Evolutionary conservation across 768 basidiomycete genomes (phyloP), one percentile per base, ranked within the genome.

Genomic region (Naganishia friedmannii): DNA sequence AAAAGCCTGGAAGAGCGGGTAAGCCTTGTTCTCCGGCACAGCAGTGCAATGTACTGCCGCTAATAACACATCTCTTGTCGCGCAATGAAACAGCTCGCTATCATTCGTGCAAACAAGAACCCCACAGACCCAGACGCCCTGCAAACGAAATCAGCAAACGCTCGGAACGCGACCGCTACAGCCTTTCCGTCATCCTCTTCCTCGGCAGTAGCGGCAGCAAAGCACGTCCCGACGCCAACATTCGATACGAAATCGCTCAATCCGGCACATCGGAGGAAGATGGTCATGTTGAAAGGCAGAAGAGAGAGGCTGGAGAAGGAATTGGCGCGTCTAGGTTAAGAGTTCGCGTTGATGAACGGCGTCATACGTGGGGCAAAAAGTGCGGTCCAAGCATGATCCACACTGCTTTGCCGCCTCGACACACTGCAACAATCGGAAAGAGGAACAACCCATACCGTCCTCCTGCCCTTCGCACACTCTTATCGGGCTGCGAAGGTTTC

Each of bases 271-370:
- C 65, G 76, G 31, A 65, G 76, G 34, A 79, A 78, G 54, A 65
- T 78, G 10, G 74, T 77, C 63, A 75, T 76, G 75, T 67, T 80
- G 12, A 77, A 74, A 60, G 73, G 71, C 19, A 79, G 77, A 66
- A 55, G 78, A 45, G 76, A 80, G 58, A 67, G 75, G 67, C 65
- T 80, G 72, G 77, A 78, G 74, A 74, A 70, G 71, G 78, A 80
- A 68, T 53, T 73, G 65, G 72, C 56, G 53, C 73, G 71, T 53
- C 65, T 80, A 74, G 48, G 57, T 12, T 51, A 51, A 21, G 48
- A n/a, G 42, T 51, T 37, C 34, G 34, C 12, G 34, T 37, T 12
- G 12, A n/a, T n/a, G n/a, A n/a, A n/a, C n/a, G n/a, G n/a, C n/a
- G n/a, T n/a, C n/a, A n/a, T n/a, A n/a, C n/a, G n/a, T n/a, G n/a